phyloP scores from a whole-genome alignment of 495 filamentous ascomycete genomes.

The Aspergillus cristatus region DNA sequence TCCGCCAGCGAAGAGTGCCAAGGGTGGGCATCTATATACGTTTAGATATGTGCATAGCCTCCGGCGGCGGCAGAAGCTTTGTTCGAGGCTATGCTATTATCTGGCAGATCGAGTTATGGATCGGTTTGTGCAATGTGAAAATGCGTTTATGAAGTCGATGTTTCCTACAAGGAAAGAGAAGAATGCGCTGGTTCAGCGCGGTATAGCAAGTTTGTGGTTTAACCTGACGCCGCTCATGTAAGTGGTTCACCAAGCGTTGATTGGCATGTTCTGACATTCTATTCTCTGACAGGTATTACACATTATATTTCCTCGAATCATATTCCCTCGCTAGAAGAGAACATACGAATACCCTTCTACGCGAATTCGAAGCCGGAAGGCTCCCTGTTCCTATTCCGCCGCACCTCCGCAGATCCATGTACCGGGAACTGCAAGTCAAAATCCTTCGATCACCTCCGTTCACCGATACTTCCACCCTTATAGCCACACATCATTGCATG shows the following conservation, averaged over 20 bases:
- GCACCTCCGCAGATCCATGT: slow-evolving; percentile 26
- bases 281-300: slow-evolving; percentile 26
- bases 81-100: slow-evolving; percentile 32
- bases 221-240: slow-evolving; percentile 35
- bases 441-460: slow-evolving; percentile 37
- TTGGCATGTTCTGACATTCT: slow-evolving; percentile 4
- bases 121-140: slow-evolving; percentile 25
- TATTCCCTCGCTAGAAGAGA: slow-evolving; percentile 34
- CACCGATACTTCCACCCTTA: slow-evolving; percentile 31
- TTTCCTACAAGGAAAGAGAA: slow-evolving; percentile 27
- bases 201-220: slow-evolving; percentile 27
- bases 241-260: slow-evolving; percentile 2
- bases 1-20: slow-evolving; percentile 33
- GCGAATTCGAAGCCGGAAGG: slow-evolving; percentile 31
- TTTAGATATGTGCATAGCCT: slow-evolving; percentile 33
- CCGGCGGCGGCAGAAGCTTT: slow-evolving; percentile 30
- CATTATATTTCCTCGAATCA: slow-evolving; percentile 32
- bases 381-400: slow-evolving; percentile 30
- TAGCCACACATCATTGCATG: slow-evolving; percentile 40
- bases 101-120: slow-evolving; percentile 37
- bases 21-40: slow-evolving; percentile 36
- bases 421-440: slow-evolving; percentile 27
- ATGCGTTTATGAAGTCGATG: slow-evolving; percentile 20
- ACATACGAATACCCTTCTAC: slow-evolving; percentile 32
- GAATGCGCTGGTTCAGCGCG: slow-evolving; percentile 23